A percentile compares a stretch with the other conserved stretches of the same genome.
Conservation (phyloP, 305 asterid species). For the Coffea humblotiana region DNA sequence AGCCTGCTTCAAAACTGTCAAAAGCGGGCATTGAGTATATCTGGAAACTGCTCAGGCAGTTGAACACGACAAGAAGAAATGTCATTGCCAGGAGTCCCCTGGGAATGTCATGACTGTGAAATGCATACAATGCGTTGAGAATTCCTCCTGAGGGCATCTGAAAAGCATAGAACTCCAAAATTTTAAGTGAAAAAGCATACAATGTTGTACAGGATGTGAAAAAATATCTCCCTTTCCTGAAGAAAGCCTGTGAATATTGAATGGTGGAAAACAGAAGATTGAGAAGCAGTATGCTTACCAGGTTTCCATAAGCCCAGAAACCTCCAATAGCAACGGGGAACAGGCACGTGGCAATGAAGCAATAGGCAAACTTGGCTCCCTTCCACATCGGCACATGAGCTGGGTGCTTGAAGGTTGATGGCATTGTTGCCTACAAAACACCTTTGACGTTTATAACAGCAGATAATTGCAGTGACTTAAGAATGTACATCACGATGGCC, state of each 20-base stretch:
- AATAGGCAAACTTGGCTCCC: constrained; percentile 87
- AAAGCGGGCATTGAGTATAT: constrained; percentile 97
- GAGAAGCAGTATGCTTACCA: constrained; percentile 50
- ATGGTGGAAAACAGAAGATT: not conserved
- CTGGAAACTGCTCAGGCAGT: constrained; percentile 96
- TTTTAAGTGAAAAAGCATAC: not conserved
- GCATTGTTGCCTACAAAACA: constrained; percentile 84
- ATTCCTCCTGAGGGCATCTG: constrained; percentile 98
- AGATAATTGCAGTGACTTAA: not conserved
- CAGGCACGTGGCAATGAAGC: constrained; percentile 78
- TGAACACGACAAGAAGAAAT: constrained; percentile 88
- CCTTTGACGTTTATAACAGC: constrained; percentile 2
- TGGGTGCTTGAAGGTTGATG: constrained; percentile 93
- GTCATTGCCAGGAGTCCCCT: constrained; percentile 78
- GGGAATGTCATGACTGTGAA: constrained; percentile 80
- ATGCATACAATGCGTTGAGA: constrained; percentile 65
- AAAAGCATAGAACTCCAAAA: not conserved
- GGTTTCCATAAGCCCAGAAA: constrained; percentile 97
- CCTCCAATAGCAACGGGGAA: constrained; percentile 96
- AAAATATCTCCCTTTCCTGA: not conserved
- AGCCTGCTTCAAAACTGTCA: constrained; percentile 92
- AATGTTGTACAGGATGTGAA: not conserved
- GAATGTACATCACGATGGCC: not conserved
- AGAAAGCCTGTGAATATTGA: not conserved
- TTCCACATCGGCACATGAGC: constrained; percentile 98